Evolutionary conservation across 208 protist genomes (phyloP).

Genomic region (Trypanosoma boissoni): DNA sequence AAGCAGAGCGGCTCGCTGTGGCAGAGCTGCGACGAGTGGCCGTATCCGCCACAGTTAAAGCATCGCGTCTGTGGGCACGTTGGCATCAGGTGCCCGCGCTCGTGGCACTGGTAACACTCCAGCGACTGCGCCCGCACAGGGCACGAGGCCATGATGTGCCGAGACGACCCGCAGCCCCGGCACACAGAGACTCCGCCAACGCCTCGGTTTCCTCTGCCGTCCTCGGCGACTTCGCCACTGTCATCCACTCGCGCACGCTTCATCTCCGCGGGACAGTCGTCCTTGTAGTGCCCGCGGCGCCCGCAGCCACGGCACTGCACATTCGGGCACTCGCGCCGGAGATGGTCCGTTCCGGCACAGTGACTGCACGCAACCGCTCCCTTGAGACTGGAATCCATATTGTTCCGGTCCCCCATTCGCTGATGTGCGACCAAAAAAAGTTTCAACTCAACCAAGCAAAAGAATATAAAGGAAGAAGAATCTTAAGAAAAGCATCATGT

Average conservation of each 20-base stretch:
- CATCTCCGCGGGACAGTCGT: conserved; percentile 38
- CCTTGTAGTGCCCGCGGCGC: conserved; percentile 52
- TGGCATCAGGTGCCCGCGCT: conserved; percentile 75
- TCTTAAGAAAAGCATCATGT: too few species aligned
- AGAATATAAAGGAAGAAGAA: too few species aligned
- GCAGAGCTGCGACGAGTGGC: conserved; percentile 82
- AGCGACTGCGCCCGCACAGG: conserved; percentile 56
- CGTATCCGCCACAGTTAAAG: conserved; percentile 86
- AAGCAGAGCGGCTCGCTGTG: conserved; percentile 85
- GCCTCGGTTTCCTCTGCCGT: conserved; percentile 22
- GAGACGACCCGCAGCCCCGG: conserved; percentile 64
- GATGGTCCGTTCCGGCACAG: conserved; percentile 39
- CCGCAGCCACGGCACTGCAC: conserved; percentile 58
- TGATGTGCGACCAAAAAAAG: background rate
- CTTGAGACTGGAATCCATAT: background rate
- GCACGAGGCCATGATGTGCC: conserved; percentile 70
- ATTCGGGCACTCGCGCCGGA: conserved; percentile 54
- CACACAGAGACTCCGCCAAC: conserved; percentile 57
- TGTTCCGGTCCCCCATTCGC: background rate
- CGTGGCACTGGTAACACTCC: conserved; percentile 85
- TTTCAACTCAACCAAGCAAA: background rate
- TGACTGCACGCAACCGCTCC: conserved; percentile 30
- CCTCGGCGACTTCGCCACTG: conserved; percentile 1
- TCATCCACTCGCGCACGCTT: conserved; percentile 26
- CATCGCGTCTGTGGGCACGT: conserved; percentile 83